A percentile compares a stretch with the other conserved stretches of the same genome.
Evolutionary conservation across 1,284 basidiomycete species (phyloP).

Genomic region (Coniophora puteana): DNA sequence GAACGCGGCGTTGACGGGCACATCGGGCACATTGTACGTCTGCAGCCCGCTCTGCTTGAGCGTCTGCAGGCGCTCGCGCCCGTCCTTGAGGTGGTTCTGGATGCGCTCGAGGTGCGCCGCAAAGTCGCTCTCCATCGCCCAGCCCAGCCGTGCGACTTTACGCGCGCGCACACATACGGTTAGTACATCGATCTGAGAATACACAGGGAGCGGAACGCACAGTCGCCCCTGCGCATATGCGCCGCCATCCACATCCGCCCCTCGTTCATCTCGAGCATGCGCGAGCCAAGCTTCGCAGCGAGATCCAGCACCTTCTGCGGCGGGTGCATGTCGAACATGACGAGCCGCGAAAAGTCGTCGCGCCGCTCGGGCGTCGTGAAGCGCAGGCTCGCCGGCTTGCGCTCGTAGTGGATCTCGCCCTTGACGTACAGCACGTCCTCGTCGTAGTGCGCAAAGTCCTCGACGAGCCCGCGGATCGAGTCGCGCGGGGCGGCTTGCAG

Average conservation of each 20-base stretch:
- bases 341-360: conserved; percentile 29
- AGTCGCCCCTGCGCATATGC: conserved; percentile 48
- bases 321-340: conserved; percentile 30
- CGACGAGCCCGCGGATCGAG: conserved; percentile 32
- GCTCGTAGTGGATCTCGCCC: conserved; percentile 36
- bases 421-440: conserved; percentile 35
- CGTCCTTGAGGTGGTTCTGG: conserved; percentile 26
- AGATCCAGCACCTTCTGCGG: conserved; percentile 28
- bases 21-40: conserved; percentile 26
- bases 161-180: conserved; percentile 6
- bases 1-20: conserved; percentile 16
- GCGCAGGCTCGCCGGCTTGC: conserved; percentile 39
- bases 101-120: conserved; percentile 35
- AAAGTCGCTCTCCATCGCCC: conserved; percentile 33
- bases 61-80: conserved; percentile 23
- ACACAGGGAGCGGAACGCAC: conserved; percentile 19
- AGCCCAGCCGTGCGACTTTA: conserved; percentile 25
- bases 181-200: not conserved
- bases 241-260: conserved; percentile 43
- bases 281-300: conserved; percentile 27
- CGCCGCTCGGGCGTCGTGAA: conserved; percentile 33
- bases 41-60: conserved; percentile 15
- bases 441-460: conserved; percentile 33
- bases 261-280: conserved; percentile 29
- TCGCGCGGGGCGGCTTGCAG: conserved; percentile 31